Base-by-base conservation (phyloP, 352 stramenopile genomes). In the Phytophthora pini region DNA sequence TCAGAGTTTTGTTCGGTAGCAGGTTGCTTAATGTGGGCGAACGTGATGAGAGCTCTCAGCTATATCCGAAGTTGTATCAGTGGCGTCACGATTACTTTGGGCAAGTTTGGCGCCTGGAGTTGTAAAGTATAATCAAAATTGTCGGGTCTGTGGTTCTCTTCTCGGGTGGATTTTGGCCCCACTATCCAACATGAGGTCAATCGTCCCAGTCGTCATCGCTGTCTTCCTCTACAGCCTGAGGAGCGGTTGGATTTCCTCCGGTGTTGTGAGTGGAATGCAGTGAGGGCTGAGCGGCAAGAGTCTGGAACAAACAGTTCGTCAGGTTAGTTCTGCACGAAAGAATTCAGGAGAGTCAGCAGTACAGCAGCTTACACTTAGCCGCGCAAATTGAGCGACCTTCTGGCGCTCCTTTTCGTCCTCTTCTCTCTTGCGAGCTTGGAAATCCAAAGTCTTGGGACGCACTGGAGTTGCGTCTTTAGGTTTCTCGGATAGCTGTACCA, bases 181-280 rank as follows among this genome's bases (percentile, higher is more conserved):
- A 10, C 22, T 51, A 17, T 17, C 31, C 34, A 32, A n/a, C 5
- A 27, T 54, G 60, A n/a, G 34, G 43, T 87, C 62, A 95, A 59
- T 95, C 84, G 54, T 94, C 87, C 87, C 87, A 95, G 52, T 93
- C 87, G 34, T 93, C 83, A 44, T 93, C 87, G 53, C 84, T 91
- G 50, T 93, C 78, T n/a, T 73, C 72, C 11, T 79, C 60, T 15
- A 36, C 40, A 27, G 40, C 39, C 50, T 69, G 53, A 53, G 58
- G 27, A 11, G 50, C 50, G 9, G 41, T 31, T 43, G 46, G 56
- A 27, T 64, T 63, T 31, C 43, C 53, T 38, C 60, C 60, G 31
- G 50, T 68, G 20, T 79, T 76, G 12, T 79, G 74, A n/a, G 69
- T 68, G 11, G 76, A 70, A 61, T 95, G 84, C 36, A 95, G 69